A percentile compares a stretch with the other conserved stretches of the same genome.
phyloP scores from a whole-genome alignment of 306 rosid genomes.

The Trifolium subterraneum region DNA sequence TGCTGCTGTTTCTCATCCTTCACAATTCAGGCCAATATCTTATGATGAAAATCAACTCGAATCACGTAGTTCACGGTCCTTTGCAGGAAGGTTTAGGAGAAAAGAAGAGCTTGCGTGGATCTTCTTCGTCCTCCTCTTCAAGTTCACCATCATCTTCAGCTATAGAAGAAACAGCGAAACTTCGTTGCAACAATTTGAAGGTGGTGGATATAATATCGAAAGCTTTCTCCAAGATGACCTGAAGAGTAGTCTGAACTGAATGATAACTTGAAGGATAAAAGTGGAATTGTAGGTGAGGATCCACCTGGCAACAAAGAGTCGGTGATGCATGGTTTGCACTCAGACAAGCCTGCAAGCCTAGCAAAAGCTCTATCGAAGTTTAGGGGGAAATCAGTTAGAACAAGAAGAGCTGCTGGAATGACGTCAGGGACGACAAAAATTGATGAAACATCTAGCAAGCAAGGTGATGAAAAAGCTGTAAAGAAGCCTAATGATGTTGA shows the following conservation, averaged over 20 bases:
- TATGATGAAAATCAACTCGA: conserved; percentile 81
- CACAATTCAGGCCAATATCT: conserved; percentile 70
- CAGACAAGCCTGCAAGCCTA: conserved; percentile 47
- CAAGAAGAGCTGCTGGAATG: conserved; percentile 60
- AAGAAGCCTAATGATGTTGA: conserved; percentile 48
- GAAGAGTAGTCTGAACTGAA: conserved; percentile 36
- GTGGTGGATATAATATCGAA: conserved; percentile 45
- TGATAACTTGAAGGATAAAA: conserved; percentile 48
- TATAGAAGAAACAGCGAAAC: conserved; percentile 45
- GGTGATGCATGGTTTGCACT: conserved; percentile 35
- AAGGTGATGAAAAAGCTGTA: conserved; percentile 49
- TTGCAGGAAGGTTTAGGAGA: conserved; percentile 44
- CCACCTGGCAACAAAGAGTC: conserved; percentile 44
- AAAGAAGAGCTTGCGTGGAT: conserved; percentile 46
- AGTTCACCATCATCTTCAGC: conserved; percentile 47
- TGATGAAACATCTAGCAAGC: conserved; percentile 50
- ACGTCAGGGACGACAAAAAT: conserved; percentile 41
- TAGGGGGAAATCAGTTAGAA: conserved; percentile 88
- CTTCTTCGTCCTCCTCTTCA: conserved; percentile 44
- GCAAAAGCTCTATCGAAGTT: conserved; percentile 44
- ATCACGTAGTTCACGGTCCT: conserved; percentile 55
- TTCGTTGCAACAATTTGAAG: conserved; percentile 52
- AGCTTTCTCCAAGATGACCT: conserved; percentile 44
- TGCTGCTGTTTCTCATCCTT: conserved; percentile 45
- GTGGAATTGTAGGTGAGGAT: conserved; percentile 46